Base-by-base conservation (phyloP, 345 rosid genomes). In the Dovyalis caffra region DNA sequence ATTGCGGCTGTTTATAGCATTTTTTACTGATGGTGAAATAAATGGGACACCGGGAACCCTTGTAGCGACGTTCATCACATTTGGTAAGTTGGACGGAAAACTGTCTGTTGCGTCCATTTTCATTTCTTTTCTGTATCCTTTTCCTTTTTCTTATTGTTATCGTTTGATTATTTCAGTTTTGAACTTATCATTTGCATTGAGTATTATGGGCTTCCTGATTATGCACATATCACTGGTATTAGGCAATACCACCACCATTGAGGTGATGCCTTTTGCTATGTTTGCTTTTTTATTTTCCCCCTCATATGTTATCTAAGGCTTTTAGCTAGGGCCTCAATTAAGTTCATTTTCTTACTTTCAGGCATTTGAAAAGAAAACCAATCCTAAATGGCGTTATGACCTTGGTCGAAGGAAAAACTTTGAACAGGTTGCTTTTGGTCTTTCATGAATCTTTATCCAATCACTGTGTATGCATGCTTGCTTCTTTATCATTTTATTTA, bases 371-470 rank as follows among this genome's bases (percentile, higher is more conserved):
- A 79, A 79, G 74, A 79, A 63, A 58, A 58, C 72, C 47, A 56
- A 35, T 71, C 69, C 79, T 45, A 75, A 67, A 58, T 79, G 83
- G 83, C 69, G 31, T 4, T 79, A 75, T 45, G 83, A 79, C 40
- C 76, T 79, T 71, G 83, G 83, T 20, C 72, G 83, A 25, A 75
- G 34, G 79, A 75, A 71, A 35, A 79, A 79, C 76, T 79, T 79
- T 65, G 79, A 79, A 31, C 83, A 79, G 83, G 79, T 79, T 45
- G 21, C 2, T 26, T 71, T 75, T 23, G 8, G n/a, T 20, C 51
- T 66, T 64, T 20, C 14, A 8, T 32, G 32, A 25, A 43, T 60
- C 60, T 18, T 56, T 66, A 34, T 18, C 26, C 16, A 40, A 8
- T 43, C 71, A 11, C 70, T 35, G 9, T 34, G 2, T 16, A 63